Evolutionary conservation across 2,329 filamentous ascomycete genomes (phyloP), one percentile per base, ranked within the genome.

Genomic region (Albophoma yamanashiensis): DNA sequence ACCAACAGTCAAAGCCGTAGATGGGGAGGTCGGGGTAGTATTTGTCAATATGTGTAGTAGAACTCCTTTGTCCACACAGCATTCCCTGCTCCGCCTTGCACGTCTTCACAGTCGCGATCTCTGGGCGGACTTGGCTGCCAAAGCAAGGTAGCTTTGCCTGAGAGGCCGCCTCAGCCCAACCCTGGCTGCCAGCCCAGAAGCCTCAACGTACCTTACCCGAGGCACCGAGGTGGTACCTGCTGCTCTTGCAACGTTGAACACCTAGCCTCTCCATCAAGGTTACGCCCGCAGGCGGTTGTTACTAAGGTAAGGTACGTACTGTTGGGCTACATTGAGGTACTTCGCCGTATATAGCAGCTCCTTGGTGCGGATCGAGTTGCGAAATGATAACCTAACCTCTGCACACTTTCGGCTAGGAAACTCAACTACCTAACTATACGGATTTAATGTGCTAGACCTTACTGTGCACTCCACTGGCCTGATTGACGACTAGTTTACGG

Each of bases 41-140:
- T 72, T 72, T 76, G 74, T 78, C 72, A 76, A 77, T 75, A 76
- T 73, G 72, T 74, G 69, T 76, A 74, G 74, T 75, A 76, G 74
- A 77, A 73, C 73, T 71, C 65, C 67, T 70, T 70, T 69, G 66
- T 70, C 68, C 64, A 67, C 58, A 58, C 59, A 61, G 53, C 60
- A 47, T 59, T 64, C 11, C 31, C 17, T 34, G 34, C 31, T 53
- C 50, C 20, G 20, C 20, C 17, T 15, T 34, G 20, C 31, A 36
- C 47, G 4, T 22, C 50, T 15, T 22, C 11, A 25, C 40, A 42
- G 17, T 42, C 15, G 4, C 40, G 15, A 6, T 42, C 8, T n/a
- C 7, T 11, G 12, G 36, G 36, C 14, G 36, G 36, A 38, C 12
- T 38, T 14, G 34, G 4, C 27, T 3, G 34, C 36, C 36, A 38